phyloP scores from a whole-genome alignment of 208 protist species.

The Crithidia acanthocephali region DNA sequence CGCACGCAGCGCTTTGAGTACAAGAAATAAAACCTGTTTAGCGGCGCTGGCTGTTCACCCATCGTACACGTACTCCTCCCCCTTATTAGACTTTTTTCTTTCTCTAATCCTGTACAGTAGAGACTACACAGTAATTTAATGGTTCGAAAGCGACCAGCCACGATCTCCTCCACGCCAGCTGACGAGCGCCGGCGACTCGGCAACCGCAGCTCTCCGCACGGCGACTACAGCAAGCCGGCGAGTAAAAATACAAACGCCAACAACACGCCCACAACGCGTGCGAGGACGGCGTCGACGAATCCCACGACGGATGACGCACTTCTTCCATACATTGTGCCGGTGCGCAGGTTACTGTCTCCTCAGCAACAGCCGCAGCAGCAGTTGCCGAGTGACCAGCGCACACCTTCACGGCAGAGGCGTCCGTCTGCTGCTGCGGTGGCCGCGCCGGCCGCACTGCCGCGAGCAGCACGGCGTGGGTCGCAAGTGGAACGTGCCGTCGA shows the following conservation, averaged over 20 bases:
- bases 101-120: no score
- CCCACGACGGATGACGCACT: background rate
- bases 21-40: background rate
- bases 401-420: background rate
- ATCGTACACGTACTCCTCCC: background rate
- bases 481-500: background rate
- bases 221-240: background rate
- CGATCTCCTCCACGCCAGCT: background rate
- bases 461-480: background rate
- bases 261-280: background rate
- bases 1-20: no score
- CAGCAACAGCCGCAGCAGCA: background rate
- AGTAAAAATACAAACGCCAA: background rate
- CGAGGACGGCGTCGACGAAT: background rate
- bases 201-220: background rate
- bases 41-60: background rate
- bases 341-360: background rate
- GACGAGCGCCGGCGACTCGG: slow-evolving; percentile 7
- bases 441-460: background rate
- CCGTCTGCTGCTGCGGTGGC: background rate
- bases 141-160: slow-evolving; percentile 12
- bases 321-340: slow-evolving; percentile 1
- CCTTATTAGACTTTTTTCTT: background rate
- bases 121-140: background rate
- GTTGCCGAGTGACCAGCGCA: background rate